A percentile compares a stretch with the other conserved stretches of the same genome.
phyloP scores from a whole-genome alignment of 148 eudicot genomes.

The Spergularia marina region DNA sequence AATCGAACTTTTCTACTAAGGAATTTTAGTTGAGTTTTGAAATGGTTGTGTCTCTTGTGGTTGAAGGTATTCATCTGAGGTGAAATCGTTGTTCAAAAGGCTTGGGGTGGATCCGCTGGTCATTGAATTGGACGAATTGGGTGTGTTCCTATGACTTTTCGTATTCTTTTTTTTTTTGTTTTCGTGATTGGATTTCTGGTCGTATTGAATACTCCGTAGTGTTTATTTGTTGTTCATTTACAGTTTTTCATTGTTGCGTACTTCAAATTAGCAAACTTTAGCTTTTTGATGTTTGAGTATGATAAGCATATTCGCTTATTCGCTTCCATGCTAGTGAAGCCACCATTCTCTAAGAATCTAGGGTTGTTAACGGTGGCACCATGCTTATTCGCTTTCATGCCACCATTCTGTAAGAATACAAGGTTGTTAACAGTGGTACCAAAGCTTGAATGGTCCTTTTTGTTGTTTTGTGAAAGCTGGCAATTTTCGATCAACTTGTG shows the following conservation, averaged over 20 bases:
- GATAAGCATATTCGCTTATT: background rate
- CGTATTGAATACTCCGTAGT: background rate
- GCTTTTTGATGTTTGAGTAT: too few species aligned
- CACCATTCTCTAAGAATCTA: background rate
- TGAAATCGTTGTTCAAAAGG: conserved; percentile 71
- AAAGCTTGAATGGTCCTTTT: background rate
- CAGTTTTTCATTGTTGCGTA: background rate
- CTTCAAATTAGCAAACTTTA: background rate
- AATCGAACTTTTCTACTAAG: background rate
- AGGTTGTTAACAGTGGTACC: background rate
- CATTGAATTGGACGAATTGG: conserved; percentile 85
- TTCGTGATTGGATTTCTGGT: background rate
- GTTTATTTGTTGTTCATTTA: background rate
- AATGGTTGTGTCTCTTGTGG: conserved; percentile 8
- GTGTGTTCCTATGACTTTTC: conserved; percentile 35
- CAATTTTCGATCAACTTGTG: background rate
- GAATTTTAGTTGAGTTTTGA: conserved; percentile 13
- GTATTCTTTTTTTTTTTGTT: too few species aligned
- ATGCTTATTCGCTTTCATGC: background rate
- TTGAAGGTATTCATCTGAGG: conserved; percentile 80
- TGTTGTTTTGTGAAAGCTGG: conserved; percentile 1
- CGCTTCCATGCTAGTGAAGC: background rate
- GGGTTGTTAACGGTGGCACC: background rate
- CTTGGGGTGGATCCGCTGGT: conserved; percentile 76
- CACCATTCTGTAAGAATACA: background rate